Evolutionary conservation across 2,329 filamentous ascomycete genomes (phyloP).

Genomic region (Sordariomycetes sp.): DNA sequence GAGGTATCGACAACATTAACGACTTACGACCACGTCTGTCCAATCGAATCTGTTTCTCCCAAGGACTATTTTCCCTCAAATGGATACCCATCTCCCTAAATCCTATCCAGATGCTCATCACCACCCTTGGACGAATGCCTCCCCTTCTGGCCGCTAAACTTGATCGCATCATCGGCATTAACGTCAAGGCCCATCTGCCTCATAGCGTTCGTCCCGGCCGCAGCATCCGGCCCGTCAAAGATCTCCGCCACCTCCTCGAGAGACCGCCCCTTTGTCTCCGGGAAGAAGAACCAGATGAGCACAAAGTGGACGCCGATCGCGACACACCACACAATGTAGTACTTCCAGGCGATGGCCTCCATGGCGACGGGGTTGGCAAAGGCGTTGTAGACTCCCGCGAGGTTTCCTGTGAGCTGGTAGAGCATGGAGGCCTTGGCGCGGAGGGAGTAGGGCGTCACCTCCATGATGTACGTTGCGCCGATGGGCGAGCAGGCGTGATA

Average conservation of each 20-base stretch:
- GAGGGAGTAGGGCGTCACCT: constrained; percentile 37
- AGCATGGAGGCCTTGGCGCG: constrained; percentile 19
- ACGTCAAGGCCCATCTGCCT: background rate
- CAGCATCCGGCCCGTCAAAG: constrained; percentile 12
- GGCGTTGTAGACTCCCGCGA: constrained; percentile 19
- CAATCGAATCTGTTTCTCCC: no score
- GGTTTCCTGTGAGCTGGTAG: constrained; percentile 14
- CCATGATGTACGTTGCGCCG: constrained; percentile 33
- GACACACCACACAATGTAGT: constrained; percentile 24
- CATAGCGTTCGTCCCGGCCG: background rate
- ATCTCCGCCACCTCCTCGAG: constrained; percentile 16
- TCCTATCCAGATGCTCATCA: no score
- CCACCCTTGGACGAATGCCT: no score
- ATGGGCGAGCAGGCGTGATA: constrained; percentile 41
- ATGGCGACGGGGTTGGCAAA: constrained; percentile 26
- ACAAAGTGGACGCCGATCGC: constrained; percentile 17
- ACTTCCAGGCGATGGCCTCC: constrained; percentile 21
- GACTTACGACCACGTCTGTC: no score
- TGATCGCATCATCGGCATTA: background rate
- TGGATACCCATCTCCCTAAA: no score
- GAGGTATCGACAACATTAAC: no score
- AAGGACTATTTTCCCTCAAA: no score
- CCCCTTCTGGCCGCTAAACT: background rate
- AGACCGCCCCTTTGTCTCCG: constrained; percentile 17
- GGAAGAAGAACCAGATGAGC: constrained; percentile 23